Evolutionary conservation across 441 rosid genomes (phyloP), one percentile per base, ranked within the genome.

Genomic region (Isatis lusitanica): DNA sequence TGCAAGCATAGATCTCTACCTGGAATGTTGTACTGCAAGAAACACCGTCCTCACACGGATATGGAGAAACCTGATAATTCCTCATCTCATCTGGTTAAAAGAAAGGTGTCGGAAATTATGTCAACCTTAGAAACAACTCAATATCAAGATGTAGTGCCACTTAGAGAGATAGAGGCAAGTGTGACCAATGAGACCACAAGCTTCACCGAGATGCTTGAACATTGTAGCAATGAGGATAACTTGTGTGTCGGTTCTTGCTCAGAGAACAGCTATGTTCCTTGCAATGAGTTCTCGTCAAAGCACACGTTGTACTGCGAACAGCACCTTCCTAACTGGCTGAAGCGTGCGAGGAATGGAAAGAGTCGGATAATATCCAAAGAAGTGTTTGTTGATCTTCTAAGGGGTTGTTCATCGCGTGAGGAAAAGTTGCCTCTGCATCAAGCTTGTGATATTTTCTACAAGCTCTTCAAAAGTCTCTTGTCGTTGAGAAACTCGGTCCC

Each of bases 251-350:
- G 97, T 64, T 84, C 86, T 35, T 84, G 80, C 74, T 74, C 85
- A 12, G 70, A 79, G 5, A 84, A 75, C 76, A 74, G 75, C 63
- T 84, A 76, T 65, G 77, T 70, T 75, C 79, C 76, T 73, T 96
- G 97, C 79, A 75, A 59, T 72, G 98, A 89, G 50, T 82, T 75
- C 78, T 91, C 98, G 9, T 89, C 84, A 68, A 87, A 92, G 62
- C 86, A 87, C 80, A 79, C 92, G 8, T 77, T 91, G 46, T 96
- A 96, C 81, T 96, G 99, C 73, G 94, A 93, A 56, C 86, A 81
- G 51, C 99, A 96, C 82, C 89, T 93, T 74, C 99, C 99, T 18
- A 92, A 94, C 84, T 96, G 99, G 98, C 97, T 96, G 55, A 96
- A 92, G 86, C 94, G 97, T 74, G 98, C 99, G 36, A 89, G 99